Evolutionary conservation across 495 filamentous ascomycete genomes (phyloP), one percentile per base, ranked within the genome.

Genomic region (Neurospora sp.): DNA sequence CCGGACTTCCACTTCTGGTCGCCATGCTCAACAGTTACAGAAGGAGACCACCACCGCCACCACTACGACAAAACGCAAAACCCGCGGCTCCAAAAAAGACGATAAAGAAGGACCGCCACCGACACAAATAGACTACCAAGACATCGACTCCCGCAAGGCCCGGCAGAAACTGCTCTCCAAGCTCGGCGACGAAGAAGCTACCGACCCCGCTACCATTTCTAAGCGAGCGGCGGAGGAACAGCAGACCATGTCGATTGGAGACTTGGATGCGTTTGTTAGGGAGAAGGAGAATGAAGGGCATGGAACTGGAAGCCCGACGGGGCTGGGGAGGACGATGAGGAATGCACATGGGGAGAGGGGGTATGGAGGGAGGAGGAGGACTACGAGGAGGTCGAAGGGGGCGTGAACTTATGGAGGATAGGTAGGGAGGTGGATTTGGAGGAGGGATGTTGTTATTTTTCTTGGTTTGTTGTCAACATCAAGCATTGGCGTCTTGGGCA

Each of bases 81-180:
- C 54, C 27, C 71, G 62, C 35, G 35, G 35, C 37, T 39, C 40
- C 35, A 69, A 16, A 70, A 62, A 31, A 69, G 71, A 74, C 27
- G 74, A 79, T 11, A 76, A 77, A 9, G 73, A 76, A 8, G 74
- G 75, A 16, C 80, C 80, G 6, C 82, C 80, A 2, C 85, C 84
- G 4, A 84, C 84, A 5, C 87, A 88, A 71, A 71, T 89, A 1
- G 79, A 82, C 27, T 89, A 87, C 62, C 80, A 84, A 14, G 85
- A 87, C 72, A 77, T 80, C 0, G 84, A 87, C n/a, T 82, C 83
- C 7, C 74, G 72, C 11, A 75, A 78, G 41, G 78, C 80, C 11
- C 76, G 80, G 37, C 78, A 80, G 39, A 73, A 75, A 8, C 75
- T 84, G 8, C 76, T 83, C 70, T 79, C 76, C 27, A 79, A 77